Percentiles rank a stretch among this genome's conserved stretches.
These are phyloP conservation scores for Sordariomycetes sp. DNA, from an alignment of 2,329 filamentous ascomycete genomes.

Conservation along the genomic window DNA sequence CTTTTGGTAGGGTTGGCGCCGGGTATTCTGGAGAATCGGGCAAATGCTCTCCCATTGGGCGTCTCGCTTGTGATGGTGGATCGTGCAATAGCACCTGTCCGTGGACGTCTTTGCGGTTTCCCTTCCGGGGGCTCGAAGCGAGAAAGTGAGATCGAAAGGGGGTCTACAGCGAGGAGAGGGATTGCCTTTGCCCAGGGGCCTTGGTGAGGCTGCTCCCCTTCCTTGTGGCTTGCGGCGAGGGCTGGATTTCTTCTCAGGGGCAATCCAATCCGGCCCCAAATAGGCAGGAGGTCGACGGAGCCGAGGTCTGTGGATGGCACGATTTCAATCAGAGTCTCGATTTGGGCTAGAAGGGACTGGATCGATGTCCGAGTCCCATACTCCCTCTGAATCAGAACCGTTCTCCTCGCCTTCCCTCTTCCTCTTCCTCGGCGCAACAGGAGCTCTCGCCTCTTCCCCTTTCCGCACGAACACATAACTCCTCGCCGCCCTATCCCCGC, in stretches of 20 bases:
- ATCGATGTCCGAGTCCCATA: neutral
- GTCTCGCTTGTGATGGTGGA: too few relatives aligned
- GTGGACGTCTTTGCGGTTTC: too few relatives aligned
- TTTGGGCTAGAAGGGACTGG: neutral
- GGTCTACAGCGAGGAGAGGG: too few relatives aligned
- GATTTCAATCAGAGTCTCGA: neutral
- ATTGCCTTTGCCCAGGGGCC: too few relatives aligned
- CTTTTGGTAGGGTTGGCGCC: neutral
- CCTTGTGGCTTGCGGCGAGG: too few relatives aligned
- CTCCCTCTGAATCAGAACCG: constrained; percentile 12
- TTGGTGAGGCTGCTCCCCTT: too few relatives aligned
- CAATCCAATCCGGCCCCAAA: too few relatives aligned
- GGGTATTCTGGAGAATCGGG: neutral
- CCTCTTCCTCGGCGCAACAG: constrained; percentile 18
- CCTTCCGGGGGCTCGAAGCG: too few relatives aligned
- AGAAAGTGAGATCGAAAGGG: too few relatives aligned
- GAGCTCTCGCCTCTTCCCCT: constrained; percentile 29
- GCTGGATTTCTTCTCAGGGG: too few relatives aligned
- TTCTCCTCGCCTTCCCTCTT: constrained; percentile 21
- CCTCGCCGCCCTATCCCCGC: constrained; percentile 33
- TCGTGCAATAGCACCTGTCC: neutral
- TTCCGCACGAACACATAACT: constrained; percentile 54
- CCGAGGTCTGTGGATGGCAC: neutral
- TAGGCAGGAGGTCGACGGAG: too few relatives aligned
- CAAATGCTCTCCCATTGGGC: neutral